Percentiles rank a stretch among this genome's conserved stretches.
Conservation (phyloP, 78 protist genomes). For the Chrysochromulina tobinii region DNA sequence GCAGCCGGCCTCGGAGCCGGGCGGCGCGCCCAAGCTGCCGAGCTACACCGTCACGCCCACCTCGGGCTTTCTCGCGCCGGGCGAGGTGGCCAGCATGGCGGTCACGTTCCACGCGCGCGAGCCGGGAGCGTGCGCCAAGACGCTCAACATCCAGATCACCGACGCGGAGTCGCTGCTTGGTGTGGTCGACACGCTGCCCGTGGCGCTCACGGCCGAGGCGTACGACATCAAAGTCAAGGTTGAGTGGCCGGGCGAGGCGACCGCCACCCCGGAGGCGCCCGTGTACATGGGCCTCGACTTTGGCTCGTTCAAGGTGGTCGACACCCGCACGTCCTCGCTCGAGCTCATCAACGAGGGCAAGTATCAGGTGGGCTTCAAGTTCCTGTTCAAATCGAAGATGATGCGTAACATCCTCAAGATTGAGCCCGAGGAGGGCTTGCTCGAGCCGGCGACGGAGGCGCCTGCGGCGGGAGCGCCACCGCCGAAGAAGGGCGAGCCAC, state of each 20-base stretch:
- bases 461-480: background rate
- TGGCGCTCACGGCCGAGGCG: constrained; percentile 45
- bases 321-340: background rate
- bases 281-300: constrained; percentile 40
- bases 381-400: background rate
- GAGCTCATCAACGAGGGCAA: constrained; percentile 56
- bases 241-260: background rate
- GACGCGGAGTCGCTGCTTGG: too few species aligned
- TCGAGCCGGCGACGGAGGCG: background rate
- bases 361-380: constrained; percentile 53
- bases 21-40: background rate
- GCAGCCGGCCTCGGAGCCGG: background rate
- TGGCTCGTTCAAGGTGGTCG: constrained; percentile 28
- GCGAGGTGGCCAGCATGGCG: background rate
- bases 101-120: background rate
- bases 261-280: constrained; percentile 64
- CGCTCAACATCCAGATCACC: background rate
- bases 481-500: constrained; percentile 36
- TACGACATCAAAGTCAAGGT: background rate
- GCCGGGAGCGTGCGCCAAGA: constrained; percentile 2
- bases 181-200: background rate
- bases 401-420: background rate
- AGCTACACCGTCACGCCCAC: background rate
- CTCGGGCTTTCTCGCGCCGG: background rate
- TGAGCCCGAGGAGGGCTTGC: constrained; percentile 33